phyloP scores from a whole-genome alignment of 139 green algal genomes.

The Tetradesmus lagerheimii region DNA sequence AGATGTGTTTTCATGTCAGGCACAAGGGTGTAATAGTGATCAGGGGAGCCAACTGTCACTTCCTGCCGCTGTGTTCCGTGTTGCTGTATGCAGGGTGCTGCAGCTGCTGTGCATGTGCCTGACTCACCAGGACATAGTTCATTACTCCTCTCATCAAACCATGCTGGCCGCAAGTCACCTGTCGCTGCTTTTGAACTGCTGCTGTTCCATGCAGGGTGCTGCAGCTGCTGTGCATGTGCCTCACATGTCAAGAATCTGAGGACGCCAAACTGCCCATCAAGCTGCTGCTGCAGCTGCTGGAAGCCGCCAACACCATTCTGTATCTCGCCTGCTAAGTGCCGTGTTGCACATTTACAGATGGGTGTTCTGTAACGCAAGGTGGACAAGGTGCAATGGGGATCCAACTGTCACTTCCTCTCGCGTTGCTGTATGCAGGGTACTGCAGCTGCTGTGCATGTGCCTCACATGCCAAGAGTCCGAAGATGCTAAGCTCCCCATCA shows the following conservation, averaged over 20 bases:
- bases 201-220: background rate
- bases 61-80: too few relatives aligned
- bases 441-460: constrained; percentile 27
- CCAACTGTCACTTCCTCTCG: too few relatives aligned
- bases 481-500: constrained; percentile 21
- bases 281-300: constrained; percentile 17
- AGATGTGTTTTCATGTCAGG: too few relatives aligned
- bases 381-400: too few relatives aligned
- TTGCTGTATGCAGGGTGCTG: constrained; percentile 7
- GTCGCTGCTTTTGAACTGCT: background rate
- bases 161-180: too few relatives aligned
- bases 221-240: constrained; percentile 22
- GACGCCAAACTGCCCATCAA: background rate
- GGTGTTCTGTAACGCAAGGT: too few relatives aligned
- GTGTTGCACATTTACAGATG: too few relatives aligned
- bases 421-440: background rate
- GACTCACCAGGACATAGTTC: constrained; percentile 13
- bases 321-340: background rate
- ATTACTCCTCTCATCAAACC: too few relatives aligned
- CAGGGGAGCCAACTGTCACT: too few relatives aligned
- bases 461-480: constrained; percentile 27
- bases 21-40: too few relatives aligned
- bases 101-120: constrained; percentile 27
- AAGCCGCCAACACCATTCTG: background rate
- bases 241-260: constrained; percentile 28